phyloP scores from a whole-genome alignment of 805 yeast species.

The Yamadazyma tumulicola region DNA sequence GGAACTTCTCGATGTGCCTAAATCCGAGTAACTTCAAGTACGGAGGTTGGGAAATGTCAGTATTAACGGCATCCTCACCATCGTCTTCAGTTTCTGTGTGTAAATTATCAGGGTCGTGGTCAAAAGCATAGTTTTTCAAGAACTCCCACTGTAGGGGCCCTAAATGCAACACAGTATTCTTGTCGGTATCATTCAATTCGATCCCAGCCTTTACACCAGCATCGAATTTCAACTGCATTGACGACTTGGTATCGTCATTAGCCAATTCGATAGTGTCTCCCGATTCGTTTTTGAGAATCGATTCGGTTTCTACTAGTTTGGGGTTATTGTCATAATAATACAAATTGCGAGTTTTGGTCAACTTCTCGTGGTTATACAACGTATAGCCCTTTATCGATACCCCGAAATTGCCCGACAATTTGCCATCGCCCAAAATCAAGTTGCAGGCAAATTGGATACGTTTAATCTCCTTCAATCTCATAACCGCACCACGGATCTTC shows the following conservation, averaged over 20 bases:
- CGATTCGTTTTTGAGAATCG: conserved; percentile 38
- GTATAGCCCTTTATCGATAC: conserved; percentile 73
- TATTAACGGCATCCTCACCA: conserved; percentile 13
- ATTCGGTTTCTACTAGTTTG: conserved; percentile 48
- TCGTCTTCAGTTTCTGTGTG: conserved; percentile 14
- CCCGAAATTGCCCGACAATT: conserved; percentile 36
- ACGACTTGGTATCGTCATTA: conserved; percentile 27
- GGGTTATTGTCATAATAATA: conserved; percentile 52
- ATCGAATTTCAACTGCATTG: conserved; percentile 34
- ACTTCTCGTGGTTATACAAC: conserved; percentile 52
- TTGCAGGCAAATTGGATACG: conserved; percentile 62
- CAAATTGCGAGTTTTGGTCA: conserved; percentile 48
- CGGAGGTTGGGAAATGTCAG: conserved; percentile 35
- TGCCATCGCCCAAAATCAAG: conserved; percentile 48
- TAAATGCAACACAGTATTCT: conserved; percentile 20
- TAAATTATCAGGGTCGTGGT: conserved; percentile 18
- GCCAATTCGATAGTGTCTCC: conserved; percentile 42
- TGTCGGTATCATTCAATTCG: conserved; percentile 19
- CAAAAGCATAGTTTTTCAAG: conserved; percentile 33
- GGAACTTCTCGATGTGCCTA: conserved; percentile 42
- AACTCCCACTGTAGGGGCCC: conserved; percentile 22
- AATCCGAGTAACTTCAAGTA: conserved; percentile 68
- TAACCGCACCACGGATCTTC: conserved; percentile 45
- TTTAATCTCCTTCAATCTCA: conserved; percentile 57
- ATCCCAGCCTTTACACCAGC: conserved; percentile 31